Evolutionary conservation across 352 stramenopile genomes (phyloP).

Genomic region (Globisporangium alternatum): DNA sequence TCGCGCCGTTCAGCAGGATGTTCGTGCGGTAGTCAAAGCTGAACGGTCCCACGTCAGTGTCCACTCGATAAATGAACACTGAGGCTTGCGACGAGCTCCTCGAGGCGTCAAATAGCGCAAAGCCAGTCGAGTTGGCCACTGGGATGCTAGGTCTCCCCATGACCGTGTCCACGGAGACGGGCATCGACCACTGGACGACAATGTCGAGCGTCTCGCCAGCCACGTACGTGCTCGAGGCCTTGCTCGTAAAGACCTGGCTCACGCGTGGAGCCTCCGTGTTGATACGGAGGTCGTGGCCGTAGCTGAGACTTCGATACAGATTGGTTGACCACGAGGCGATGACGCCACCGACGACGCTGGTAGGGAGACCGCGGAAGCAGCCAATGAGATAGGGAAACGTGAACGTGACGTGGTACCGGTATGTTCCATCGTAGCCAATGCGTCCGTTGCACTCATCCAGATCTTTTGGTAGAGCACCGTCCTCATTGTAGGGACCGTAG

Average conservation of each 20-base stretch:
- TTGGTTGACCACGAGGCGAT: slow-evolving; percentile 9
- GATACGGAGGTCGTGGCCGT: slow-evolving; percentile 41
- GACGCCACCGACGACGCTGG: background rate
- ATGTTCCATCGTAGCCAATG: slow-evolving; percentile 55
- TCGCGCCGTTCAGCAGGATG: slow-evolving; percentile 50
- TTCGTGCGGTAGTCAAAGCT: slow-evolving; percentile 37
- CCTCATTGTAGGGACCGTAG: slow-evolving; percentile 56
- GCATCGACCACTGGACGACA: slow-evolving; percentile 52
- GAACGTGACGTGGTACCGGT: slow-evolving; percentile 64
- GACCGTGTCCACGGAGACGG: slow-evolving; percentile 34
- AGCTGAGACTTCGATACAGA: slow-evolving; percentile 58
- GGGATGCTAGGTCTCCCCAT: slow-evolving; percentile 33
- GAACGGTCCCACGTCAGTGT: slow-evolving; percentile 27
- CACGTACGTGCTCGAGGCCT: slow-evolving; percentile 48
- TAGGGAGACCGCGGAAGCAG: slow-evolving; percentile 44
- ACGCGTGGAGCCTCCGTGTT: slow-evolving; percentile 45
- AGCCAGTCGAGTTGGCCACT: slow-evolving; percentile 32
- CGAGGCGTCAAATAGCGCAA: slow-evolving; percentile 36
- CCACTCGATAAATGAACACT: slow-evolving; percentile 54
- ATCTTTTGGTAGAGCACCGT: slow-evolving; percentile 39
- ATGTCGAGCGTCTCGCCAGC: slow-evolving; percentile 62
- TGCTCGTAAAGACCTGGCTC: slow-evolving; percentile 58
- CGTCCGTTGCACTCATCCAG: slow-evolving; percentile 72
- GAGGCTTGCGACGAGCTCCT: slow-evolving; percentile 37
- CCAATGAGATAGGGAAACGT: slow-evolving; percentile 56